Base-by-base conservation (phyloP, 2,329 filamentous ascomycete species). In the Coniosporium tulheliwenetii region DNA sequence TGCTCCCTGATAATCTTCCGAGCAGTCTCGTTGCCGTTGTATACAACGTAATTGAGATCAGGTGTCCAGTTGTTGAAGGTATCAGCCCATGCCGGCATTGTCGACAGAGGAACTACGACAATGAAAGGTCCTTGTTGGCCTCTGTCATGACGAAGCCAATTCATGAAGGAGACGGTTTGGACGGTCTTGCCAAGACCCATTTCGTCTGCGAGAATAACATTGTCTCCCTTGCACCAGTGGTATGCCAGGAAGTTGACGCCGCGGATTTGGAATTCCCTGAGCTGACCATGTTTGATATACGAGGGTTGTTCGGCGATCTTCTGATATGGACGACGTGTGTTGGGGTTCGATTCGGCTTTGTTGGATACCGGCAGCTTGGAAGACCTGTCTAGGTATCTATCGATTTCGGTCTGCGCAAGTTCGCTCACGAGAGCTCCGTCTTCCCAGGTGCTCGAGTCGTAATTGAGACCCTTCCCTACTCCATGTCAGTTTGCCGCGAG, bases 111-210 rank as follows among this genome's bases (percentile, higher is more conserved):
- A 7, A 94, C 91, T n/a, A 96, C 85, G 44, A 96, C 89, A 36
- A 98, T 76, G 55, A 95, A 96, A 0, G 91, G 91, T 0, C 91
- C 91, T 60, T 96, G 84, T 58, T 98, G 91, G 39, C 72, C 73
- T 49, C 89, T 78, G 43, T 86, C 79, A 61, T 96, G 89, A 41
- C 85, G 83, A 44, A 98, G 71, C 89, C 91, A 98, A 57, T 89
- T 95, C 60, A 98, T 81, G 59, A 96, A 96, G 0, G 89, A 79
- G 26, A 98, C 87, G 0, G 89, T 95, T 63, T 98, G 91, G 0
- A 98, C 91, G 0, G 91, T 98, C 65, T 98, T 98, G 26, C 91
- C 91, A 10, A 98, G 71, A 52, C 91, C 91, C 91, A 98, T 98
- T 63, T 98, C 91, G 57, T 98, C 91, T 38, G 91, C 91, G 40